phyloP scores from a whole-genome alignment of 192 early-diverging fungal genomes.

The Coemansia nantahalensis region DNA sequence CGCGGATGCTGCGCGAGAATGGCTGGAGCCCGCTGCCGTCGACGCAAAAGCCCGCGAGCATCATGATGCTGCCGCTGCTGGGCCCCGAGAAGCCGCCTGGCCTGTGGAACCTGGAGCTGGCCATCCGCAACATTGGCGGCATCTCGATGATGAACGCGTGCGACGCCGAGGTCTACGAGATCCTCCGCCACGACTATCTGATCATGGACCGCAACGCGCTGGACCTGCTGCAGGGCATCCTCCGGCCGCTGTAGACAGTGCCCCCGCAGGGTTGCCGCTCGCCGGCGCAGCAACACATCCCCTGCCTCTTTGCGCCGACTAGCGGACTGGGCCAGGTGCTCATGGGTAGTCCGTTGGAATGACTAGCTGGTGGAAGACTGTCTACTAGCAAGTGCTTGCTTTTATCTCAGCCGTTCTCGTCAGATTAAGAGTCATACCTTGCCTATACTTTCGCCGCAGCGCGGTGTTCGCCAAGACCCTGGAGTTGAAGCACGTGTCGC shows the following conservation, averaged over 20 bases:
- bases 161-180: slow-evolving; percentile 66
- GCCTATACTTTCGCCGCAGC: too few relatives aligned
- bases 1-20: slow-evolving; percentile 42
- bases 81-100: slow-evolving; percentile 28
- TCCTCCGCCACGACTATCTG: slow-evolving; percentile 65
- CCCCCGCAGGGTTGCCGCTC: too few relatives aligned
- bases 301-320: too few relatives aligned
- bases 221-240: slow-evolving; percentile 57
- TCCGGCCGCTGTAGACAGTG: slow-evolving; percentile 49
- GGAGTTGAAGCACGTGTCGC: too few relatives aligned
- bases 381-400: too few relatives aligned
- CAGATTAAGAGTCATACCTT: too few relatives aligned
- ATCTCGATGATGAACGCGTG: slow-evolving; percentile 59
- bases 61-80: slow-evolving; percentile 44
- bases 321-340: too few relatives aligned
- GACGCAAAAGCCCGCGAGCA: slow-evolving; percentile 11
- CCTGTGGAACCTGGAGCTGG: slow-evolving; percentile 56
- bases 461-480: too few relatives aligned
- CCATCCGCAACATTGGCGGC: slow-evolving; percentile 61
- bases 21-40: slow-evolving; percentile 36
- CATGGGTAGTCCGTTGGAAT: too few relatives aligned
- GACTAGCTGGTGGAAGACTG: too few relatives aligned
- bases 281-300: too few relatives aligned
- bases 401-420: too few relatives aligned
- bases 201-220: slow-evolving; percentile 66